Base-by-base conservation (phyloP, 2,329 filamentous ascomycete species). In the Aspergillus cejpii region DNA sequence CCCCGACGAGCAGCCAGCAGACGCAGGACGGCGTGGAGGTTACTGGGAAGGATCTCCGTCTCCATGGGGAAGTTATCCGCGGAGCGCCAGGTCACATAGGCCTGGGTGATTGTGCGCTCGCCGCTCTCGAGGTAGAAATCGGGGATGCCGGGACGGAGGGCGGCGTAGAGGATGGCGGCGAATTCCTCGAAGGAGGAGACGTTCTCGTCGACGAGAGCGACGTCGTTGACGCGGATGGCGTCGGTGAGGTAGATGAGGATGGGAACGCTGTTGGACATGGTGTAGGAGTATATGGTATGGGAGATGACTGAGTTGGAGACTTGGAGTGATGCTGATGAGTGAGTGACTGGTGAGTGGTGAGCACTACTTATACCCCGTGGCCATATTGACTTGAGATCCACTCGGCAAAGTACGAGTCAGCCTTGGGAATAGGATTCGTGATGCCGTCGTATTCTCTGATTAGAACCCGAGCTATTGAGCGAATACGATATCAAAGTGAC, bases 91-190 rank as follows among this genome's bases (percentile, higher is more conserved):
- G 28, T 31, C 28, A 31, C 28, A 31, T 14, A 31, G 24, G 24
- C 38, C 19, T 44, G 12, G 7, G 42, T 44, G 42, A 44, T 44
- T 3, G 11, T 8, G 2, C 42, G 23, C 21, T 44, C 42, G 2
- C 42, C 42, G 5, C 21, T 7, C 6, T 38, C 26, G 1, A 44
- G 26, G 11, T 44, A 44, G 42, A 33, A 44, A 1, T 44, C 42
- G 34, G 42, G 42, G 10, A 44, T 44, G n/a, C 33, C 39, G 24
- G 42, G 42, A 5, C 33, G 41, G 5, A 43, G 24, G 12, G 8
- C 23, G 6, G 17, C 3, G 24, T 43, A 43, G 21, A 43, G 37
- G 6, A 8, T 3, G 6, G 10, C 23, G 6, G 41, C 41, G 14
- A 43, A 26, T 20, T 43, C 33, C n/a, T 37, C 23, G 23, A 43